A percentile compares a stretch with the other conserved stretches of the same genome.
Conservation (phyloP, 306 rosid species). For the Begonia loranthoides region DNA sequence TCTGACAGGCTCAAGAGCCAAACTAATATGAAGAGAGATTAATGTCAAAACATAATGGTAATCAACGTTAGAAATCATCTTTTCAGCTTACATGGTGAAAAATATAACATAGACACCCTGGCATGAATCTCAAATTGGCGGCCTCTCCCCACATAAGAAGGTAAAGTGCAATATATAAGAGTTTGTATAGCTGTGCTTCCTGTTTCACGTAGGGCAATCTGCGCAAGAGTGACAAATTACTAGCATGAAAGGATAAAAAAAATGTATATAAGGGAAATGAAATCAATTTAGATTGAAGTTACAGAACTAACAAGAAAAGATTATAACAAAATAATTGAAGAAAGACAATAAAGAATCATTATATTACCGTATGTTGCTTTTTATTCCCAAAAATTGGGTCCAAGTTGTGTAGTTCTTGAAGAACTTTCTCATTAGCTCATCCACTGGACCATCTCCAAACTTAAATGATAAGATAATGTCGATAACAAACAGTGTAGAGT, state of each 20-base stretch:
- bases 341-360: background rate
- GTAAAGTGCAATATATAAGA: conserved; percentile 70
- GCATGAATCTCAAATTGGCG: conserved; percentile 91
- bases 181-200: conserved; percentile 80
- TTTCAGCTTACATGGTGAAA: conserved; percentile 64
- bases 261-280: too few species aligned
- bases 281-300: too few species aligned
- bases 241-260: background rate
- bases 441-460: conserved; percentile 73
- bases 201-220: conserved; percentile 72
- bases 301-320: conserved; percentile 1
- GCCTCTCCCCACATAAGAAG: conserved; percentile 99
- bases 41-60: too few species aligned
- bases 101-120: conserved; percentile 88
- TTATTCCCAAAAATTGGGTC: conserved; percentile 76
- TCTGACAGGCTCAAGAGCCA: background rate
- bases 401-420: conserved; percentile 79
- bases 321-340: background rate
- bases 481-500: conserved; percentile 1
- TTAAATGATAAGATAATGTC: conserved; percentile 14
- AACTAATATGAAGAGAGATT: too few species aligned
- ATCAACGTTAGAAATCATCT: background rate
- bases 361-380: conserved; percentile 76
- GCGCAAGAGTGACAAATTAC: conserved; percentile 16
- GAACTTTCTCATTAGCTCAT: conserved; percentile 66